These are phyloP conservation scores for Podospora conica DNA, from an alignment of 495 filamentous ascomycete genomes.

Conservation along the genomic window DNA sequence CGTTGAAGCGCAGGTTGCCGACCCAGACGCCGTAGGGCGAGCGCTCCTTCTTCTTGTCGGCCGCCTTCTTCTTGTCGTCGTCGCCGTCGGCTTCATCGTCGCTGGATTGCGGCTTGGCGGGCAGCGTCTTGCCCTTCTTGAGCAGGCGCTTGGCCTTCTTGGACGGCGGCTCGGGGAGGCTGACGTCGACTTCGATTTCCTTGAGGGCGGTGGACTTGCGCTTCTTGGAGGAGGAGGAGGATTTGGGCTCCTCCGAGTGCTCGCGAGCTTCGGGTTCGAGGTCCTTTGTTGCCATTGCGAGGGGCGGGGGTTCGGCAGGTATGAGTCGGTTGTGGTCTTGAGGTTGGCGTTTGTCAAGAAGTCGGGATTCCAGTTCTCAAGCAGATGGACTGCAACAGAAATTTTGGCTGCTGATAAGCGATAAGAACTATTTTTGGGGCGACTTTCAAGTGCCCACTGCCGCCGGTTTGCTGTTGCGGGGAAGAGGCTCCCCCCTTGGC, in stretches of 20 bases:
- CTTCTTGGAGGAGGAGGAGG: constrained; percentile 44
- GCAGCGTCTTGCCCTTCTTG: constrained; percentile 62
- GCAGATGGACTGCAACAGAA: not conserved
- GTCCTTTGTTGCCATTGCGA: constrained; percentile 5
- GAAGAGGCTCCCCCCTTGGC: not conserved
- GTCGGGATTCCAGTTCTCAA: not conserved
- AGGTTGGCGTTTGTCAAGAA: not conserved
- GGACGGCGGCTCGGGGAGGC: constrained; percentile 81
- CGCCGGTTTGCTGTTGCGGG: not conserved
- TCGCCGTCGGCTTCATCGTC: constrained; percentile 40
- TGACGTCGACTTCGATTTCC: constrained; percentile 85
- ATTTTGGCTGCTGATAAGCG: constrained; percentile 12
- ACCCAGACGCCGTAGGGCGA: constrained; percentile 89
- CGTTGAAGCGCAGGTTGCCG: constrained; percentile 81
- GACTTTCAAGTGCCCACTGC: not conserved
- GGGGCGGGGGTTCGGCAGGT: not conserved
- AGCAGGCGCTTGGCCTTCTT: constrained; percentile 80
- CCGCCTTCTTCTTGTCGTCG: constrained; percentile 25
- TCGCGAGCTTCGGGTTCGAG: not conserved
- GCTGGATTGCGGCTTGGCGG: constrained; percentile 35
- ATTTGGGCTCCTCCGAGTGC: not conserved
- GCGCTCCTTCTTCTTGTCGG: constrained; percentile 50
- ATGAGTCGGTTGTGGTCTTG: not conserved
- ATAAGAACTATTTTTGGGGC: constrained; percentile 5
- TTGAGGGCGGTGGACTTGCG: constrained; percentile 64